A percentile compares a stretch with the other conserved stretches of the same genome.
phyloP scores from a whole-genome alignment of 768 basidiomycete species.

The Coprinellus micaceus region DNA sequence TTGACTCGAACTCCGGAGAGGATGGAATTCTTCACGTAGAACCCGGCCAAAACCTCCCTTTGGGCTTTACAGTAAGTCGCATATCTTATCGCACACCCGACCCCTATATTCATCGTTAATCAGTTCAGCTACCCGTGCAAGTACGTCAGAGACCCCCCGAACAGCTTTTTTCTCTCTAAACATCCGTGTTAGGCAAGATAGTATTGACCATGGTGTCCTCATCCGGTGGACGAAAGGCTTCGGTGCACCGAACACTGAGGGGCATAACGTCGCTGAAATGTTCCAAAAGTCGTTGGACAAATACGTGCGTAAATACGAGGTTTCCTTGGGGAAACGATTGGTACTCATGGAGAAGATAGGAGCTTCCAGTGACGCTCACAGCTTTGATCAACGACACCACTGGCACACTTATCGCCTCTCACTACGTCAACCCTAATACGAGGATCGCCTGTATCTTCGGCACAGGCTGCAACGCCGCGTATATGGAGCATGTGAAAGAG shows the following conservation, averaged over 20 bases:
- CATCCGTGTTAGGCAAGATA: slow-evolving; percentile 65
- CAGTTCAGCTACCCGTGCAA: slow-evolving; percentile 94
- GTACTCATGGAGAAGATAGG: too few relatives aligned
- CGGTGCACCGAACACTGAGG: slow-evolving; percentile 87
- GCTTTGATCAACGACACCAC: slow-evolving; percentile 98
- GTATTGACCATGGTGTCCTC: slow-evolving; percentile 90
- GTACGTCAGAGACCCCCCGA: slow-evolving; percentile 43
- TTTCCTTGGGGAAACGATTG: too few relatives aligned
- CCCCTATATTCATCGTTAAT: slow-evolving; percentile 9
- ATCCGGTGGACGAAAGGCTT: slow-evolving; percentile 99
- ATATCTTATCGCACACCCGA: background rate
- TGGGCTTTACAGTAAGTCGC: slow-evolving; percentile 86
- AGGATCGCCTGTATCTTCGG: slow-evolving; percentile 97
- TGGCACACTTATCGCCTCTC: slow-evolving; percentile 93
- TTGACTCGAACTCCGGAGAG: slow-evolving; percentile 64
- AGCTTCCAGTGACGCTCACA: slow-evolving; percentile 78
- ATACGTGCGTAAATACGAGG: slow-evolving; percentile 52
- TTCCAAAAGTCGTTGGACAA: slow-evolving; percentile 79
- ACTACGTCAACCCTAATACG: slow-evolving; percentile 88
- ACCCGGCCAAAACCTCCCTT: slow-evolving; percentile 60
- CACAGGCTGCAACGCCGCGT: slow-evolving; percentile 97
- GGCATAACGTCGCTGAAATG: slow-evolving; percentile 89
- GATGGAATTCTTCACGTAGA: slow-evolving; percentile 45
- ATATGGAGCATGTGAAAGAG: slow-evolving; percentile 85
- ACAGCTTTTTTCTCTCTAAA: background rate